These are phyloP conservation scores for Trametes pubescens DNA, from an alignment of 1,284 basidiomycete species.

Conservation along the genomic window DNA sequence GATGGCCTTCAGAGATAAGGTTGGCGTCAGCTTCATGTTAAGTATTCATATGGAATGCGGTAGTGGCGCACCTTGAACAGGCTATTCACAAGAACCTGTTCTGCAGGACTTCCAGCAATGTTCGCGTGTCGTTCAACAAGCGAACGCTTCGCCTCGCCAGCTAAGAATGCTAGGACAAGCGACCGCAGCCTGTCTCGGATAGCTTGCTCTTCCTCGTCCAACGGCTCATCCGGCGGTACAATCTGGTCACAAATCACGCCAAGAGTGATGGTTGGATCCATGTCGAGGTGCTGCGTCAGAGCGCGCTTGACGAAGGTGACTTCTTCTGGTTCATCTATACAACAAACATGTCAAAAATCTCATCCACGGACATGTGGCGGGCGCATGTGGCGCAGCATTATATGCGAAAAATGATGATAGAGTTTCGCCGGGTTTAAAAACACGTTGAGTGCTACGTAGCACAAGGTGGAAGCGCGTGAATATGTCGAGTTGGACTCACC, in stretches of 20 bases:
- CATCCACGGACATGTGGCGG: neutral
- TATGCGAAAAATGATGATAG: neutral
- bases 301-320: constrained; percentile 66
- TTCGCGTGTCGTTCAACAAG: constrained; percentile 56
- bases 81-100: constrained; percentile 56
- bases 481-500: constrained; percentile 53
- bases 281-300: constrained; percentile 66
- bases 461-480: constrained; percentile 16
- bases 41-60: neutral
- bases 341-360: neutral
- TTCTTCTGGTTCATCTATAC: constrained; percentile 69
- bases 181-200: constrained; percentile 63
- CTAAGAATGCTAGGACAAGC: constrained; percentile 67
- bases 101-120: constrained; percentile 53
- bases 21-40: neutral
- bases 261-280: constrained; percentile 66
- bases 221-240: constrained; percentile 54
- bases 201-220: constrained; percentile 65
- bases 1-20: constrained; percentile 51
- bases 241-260: constrained; percentile 76
- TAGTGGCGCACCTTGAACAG: constrained; percentile 54
- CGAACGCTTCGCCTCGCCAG: constrained; percentile 56
- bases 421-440: neutral
- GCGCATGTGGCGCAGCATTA: neutral
- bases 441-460: neutral